A percentile compares a stretch with the other conserved stretches of the same genome.
phyloP scores from a whole-genome alignment of 2,329 filamentous ascomycete species.

The Neonectria magnoliae region DNA sequence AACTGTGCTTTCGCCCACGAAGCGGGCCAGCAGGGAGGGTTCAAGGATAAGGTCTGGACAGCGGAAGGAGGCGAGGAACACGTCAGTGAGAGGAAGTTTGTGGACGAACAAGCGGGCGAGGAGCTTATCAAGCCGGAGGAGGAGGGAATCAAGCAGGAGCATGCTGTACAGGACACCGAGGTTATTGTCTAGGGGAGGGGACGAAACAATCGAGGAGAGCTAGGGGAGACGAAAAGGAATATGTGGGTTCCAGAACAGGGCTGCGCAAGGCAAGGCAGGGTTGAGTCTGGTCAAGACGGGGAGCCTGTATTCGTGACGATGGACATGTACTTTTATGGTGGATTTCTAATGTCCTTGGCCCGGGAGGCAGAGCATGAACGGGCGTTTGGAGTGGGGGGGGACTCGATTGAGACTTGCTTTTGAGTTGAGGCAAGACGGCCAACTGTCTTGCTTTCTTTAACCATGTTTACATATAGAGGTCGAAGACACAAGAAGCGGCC shows the following conservation, averaged over 20 bases:
- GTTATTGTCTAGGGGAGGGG: conserved; percentile 46
- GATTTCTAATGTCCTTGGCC: conserved; percentile 41
- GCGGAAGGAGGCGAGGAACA: conserved; percentile 68
- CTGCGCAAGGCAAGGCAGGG: neutral
- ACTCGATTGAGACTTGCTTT: conserved; percentile 10
- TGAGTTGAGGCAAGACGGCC: conserved; percentile 15
- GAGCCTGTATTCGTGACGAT: conserved; percentile 34
- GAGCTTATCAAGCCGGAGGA: conserved; percentile 76
- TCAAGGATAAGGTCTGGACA: conserved; percentile 92
- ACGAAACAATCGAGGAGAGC: conserved; percentile 28
- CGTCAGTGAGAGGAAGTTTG: conserved; percentile 89
- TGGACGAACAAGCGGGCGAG: conserved; percentile 73
- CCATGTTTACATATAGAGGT: conserved; percentile 39
- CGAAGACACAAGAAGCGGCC: conserved; percentile 30
- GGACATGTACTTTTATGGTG: conserved; percentile 44
- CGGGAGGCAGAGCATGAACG: conserved; percentile 42
- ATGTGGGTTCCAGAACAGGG: conserved; percentile 33
- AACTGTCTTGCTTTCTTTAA: conserved; percentile 21
- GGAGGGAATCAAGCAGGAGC: conserved; percentile 51
- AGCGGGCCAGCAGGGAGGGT: conserved; percentile 86
- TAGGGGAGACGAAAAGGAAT: conserved; percentile 14
- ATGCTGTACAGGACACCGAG: conserved; percentile 50
- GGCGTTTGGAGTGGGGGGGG: conserved; percentile 38
- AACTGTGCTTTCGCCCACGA: conserved; percentile 89
- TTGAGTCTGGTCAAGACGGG: conserved; percentile 18